Percentiles rank a stretch among this genome's conserved stretches.
Evolutionary conservation across 2,329 filamentous ascomycete genomes (phyloP).

Genomic region (Talaromyces sp.): DNA sequence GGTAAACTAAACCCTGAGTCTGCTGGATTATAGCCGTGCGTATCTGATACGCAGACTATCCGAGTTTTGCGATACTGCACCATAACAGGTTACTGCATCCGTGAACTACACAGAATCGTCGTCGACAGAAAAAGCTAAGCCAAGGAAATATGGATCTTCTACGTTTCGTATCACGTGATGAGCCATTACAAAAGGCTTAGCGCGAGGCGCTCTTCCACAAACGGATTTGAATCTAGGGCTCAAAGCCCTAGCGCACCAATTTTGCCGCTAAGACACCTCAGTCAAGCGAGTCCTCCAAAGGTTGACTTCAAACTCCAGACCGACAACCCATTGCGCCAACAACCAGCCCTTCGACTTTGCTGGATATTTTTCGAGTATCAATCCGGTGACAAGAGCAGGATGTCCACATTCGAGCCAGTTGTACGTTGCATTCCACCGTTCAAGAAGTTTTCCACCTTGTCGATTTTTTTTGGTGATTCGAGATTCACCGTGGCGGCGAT

Average conservation of each 20-base stretch:
- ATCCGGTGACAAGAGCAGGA: conserved; percentile 50
- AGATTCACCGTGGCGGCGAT: neutral
- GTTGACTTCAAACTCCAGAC: conserved; percentile 27
- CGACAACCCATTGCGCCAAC: conserved; percentile 45
- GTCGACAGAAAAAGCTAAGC: neutral
- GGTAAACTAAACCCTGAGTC: conserved; percentile 52
- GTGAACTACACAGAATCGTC: neutral
- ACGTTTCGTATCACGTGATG: neutral
- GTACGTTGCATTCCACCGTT: conserved; percentile 47
- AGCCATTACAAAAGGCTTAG: neutral
- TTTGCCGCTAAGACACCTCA: conserved; percentile 29
- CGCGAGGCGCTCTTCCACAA: neutral
- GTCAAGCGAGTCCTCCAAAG: conserved; percentile 40
- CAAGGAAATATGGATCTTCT: neutral
- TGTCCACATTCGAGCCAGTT: conserved; percentile 66
- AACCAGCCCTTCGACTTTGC: conserved; percentile 38
- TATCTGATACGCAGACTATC: conserved; percentile 60
- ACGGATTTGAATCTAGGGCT: conserved; percentile 33
- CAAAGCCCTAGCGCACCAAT: conserved; percentile 21
- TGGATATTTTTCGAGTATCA: conserved; percentile 40
- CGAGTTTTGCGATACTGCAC: conserved; percentile 42
- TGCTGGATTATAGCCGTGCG: conserved; percentile 52
- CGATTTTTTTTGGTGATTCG: neutral
- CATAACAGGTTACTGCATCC: neutral
- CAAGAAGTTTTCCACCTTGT: neutral